Evolutionary conservation across 768 basidiomycete genomes (phyloP).

Genomic region (Gymnopilus dilepis): DNA sequence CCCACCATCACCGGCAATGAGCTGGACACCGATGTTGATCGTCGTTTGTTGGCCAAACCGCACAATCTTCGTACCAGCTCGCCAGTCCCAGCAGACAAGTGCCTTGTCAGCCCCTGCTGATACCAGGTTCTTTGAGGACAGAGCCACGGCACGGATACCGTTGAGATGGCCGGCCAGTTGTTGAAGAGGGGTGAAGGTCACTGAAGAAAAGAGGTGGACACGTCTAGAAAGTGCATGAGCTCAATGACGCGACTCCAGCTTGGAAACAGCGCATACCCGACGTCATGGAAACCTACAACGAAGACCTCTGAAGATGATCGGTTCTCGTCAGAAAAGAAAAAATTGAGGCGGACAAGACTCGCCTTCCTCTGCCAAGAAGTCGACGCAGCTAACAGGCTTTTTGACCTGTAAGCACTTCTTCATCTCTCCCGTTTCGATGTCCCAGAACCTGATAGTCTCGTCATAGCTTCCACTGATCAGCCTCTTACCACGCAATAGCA

Average conservation of each 20-base stretch:
- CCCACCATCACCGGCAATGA: constrained; percentile 57
- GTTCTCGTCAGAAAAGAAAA: too few species aligned
- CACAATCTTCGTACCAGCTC: constrained; percentile 86
- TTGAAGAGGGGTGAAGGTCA: constrained; percentile 84
- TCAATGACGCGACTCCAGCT: not conserved
- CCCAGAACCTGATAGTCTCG: constrained; percentile 93
- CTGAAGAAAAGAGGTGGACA: constrained; percentile 85
- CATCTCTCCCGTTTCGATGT: constrained; percentile 64
- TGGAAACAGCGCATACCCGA: constrained; percentile 61
- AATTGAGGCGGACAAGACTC: too few species aligned
- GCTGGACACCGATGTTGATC: constrained; percentile 88
- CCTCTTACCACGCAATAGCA: constrained; percentile 67
- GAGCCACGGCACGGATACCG: constrained; percentile 87
- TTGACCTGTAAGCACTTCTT: constrained; percentile 84
- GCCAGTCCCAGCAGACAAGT: constrained; percentile 91
- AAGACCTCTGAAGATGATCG: constrained; percentile 82
- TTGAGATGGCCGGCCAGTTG: constrained; percentile 87
- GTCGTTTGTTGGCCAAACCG: constrained; percentile 94
- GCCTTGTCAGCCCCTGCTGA: constrained; percentile 80
- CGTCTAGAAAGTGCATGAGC: constrained; percentile 53
- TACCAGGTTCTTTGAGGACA: constrained; percentile 84
- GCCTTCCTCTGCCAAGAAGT: constrained; percentile 85
- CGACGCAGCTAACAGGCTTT: constrained; percentile 90
- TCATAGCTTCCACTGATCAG: constrained; percentile 92
- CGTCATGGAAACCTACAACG: constrained; percentile 91